Evolutionary conservation across 495 filamentous ascomycete genomes (phyloP), one percentile per base, ranked within the genome.

Genomic region (Aspergillus funiculosus): DNA sequence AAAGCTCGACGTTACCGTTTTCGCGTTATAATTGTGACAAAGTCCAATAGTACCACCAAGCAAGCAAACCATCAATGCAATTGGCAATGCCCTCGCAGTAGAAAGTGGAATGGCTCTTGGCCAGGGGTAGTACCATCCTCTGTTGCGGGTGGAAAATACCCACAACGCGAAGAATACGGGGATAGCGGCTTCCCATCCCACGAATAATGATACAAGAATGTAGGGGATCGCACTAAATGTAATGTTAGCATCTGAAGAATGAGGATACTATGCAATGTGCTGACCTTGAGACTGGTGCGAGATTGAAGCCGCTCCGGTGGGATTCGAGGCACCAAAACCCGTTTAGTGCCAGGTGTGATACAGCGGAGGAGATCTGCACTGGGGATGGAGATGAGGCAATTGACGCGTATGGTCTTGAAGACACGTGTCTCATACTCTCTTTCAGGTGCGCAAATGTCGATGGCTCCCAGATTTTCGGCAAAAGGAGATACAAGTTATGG

Each of bases 291-390:
- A 56, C 5, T 9, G 37, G 40, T 1, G 35, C 26, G 18, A 50
- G 26, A 5, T 20, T 19, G 24, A 56, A 56, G 7, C 11, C 40
- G 10, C 7, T 10, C 2, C 57, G 44, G 27, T 54, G 46, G 6
- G 57, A 60, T 29, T 60, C 57, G n/a, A 60, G 5, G 20, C 27
- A 39, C 50, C 50, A 57, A 6, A 57, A 6, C 8, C 25, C 39
- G 46, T 44, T 53, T 5, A 53, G 18, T 8, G 47, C 38, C 0
- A 46, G 8, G n/a, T 30, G 39, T 31, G 43, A 31, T 5, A 26
- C 13, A 11, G 11, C 5, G 8, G 25, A 19, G 18, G 22, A 39
- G 4, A 7, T 19, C 4, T 39, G 17, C 25, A 26, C 26, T 8
- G 43, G 3, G 3, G 14, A 59, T 43, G 25, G 40, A 37, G 13